A percentile compares a stretch with the other conserved stretches of the same genome.
phyloP scores from a whole-genome alignment of 768 basidiomycete species.

The Dentipellis fragilis region DNA sequence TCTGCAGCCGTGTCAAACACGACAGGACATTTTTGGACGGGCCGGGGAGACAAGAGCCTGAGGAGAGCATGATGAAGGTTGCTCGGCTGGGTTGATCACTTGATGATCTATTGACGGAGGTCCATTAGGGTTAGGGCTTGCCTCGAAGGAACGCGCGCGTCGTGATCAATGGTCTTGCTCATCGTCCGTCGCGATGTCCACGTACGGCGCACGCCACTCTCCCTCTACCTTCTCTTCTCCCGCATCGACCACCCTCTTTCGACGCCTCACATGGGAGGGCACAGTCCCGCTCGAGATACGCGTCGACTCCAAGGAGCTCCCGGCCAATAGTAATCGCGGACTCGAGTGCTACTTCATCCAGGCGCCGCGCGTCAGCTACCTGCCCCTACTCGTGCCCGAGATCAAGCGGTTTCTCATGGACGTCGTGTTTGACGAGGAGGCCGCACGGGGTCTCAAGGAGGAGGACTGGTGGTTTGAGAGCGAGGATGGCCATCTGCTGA shows the following conservation, averaged over 20 bases:
- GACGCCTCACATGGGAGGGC: conserved; percentile 85
- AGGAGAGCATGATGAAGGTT: no score
- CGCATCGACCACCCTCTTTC: conserved; percentile 72
- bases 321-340: conserved; percentile 81
- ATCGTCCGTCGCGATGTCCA: conserved; percentile 17
- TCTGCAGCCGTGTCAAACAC: no score
- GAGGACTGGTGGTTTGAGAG: conserved; percentile 98
- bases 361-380: conserved; percentile 87
- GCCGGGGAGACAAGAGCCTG: no score
- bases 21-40: no score
- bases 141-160: no score
- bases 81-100: no score
- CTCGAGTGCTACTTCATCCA: conserved; percentile 87
- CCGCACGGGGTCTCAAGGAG: conserved; percentile 65
- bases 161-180: background rate
- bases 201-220: conserved; percentile 23
- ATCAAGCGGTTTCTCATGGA: conserved; percentile 84
- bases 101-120: no score
- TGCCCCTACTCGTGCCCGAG: conserved; percentile 85
- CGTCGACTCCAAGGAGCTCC: conserved; percentile 81
- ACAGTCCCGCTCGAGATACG: conserved; percentile 84
- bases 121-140: background rate
- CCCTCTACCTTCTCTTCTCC: conserved; percentile 36
- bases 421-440: conserved; percentile 83
- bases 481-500: conserved; percentile 69